Percentiles rank a stretch among this genome's conserved stretches.
Conservation (phyloP, 2,329 filamentous ascomycete genomes). For the Harringtonia aguacate region DNA sequence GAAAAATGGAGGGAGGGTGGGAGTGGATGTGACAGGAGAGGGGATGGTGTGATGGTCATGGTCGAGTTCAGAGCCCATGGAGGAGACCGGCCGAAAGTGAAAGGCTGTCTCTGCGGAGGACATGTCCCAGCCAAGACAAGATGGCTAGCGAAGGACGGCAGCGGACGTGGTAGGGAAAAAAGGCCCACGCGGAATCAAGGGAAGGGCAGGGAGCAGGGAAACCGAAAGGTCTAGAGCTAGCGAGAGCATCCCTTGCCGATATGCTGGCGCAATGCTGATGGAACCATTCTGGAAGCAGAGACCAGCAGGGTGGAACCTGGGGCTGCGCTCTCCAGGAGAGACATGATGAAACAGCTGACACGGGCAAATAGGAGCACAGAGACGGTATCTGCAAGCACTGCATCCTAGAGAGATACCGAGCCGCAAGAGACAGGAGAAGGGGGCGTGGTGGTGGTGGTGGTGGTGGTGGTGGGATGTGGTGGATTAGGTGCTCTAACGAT, state of each 20-base stretch:
- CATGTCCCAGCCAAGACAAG: no score
- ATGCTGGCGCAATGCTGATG: no score
- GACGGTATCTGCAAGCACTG: no score
- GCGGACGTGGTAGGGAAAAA: background rate
- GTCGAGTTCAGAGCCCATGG: background rate
- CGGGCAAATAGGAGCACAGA: no score
- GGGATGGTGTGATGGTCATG: conserved; percentile 6
- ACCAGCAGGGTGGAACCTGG: background rate
- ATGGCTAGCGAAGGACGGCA: background rate
- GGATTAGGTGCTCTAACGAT: no score
- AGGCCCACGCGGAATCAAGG: no score
- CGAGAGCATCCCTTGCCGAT: no score
- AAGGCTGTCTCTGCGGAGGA: background rate
- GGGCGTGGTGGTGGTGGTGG: no score
- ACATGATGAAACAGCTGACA: background rate
- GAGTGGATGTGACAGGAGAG: background rate
- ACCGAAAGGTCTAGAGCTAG: background rate
- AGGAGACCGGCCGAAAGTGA: background rate
- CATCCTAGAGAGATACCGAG: no score
- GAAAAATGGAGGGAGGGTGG: background rate
- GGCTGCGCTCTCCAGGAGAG: background rate
- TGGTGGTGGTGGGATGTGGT: no score
- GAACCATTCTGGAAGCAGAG: conserved; percentile 5
- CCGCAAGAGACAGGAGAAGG: background rate
- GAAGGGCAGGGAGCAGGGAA: background rate